These are phyloP conservation scores for Botryotinia calthae DNA, from an alignment of 2,329 filamentous ascomycete species.

Conservation along the genomic window DNA sequence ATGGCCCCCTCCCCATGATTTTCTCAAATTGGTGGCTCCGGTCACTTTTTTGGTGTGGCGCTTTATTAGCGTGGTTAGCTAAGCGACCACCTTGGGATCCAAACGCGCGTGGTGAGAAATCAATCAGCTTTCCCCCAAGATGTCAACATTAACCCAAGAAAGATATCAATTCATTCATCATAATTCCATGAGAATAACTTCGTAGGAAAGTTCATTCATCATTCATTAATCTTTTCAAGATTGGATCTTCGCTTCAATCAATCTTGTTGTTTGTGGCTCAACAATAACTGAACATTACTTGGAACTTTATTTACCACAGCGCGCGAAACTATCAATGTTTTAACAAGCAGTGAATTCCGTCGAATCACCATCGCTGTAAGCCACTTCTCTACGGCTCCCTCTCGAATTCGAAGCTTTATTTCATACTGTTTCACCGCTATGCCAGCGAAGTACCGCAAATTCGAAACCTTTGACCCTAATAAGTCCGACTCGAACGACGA, in stretches of 20 bases:
- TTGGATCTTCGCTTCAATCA: neutral
- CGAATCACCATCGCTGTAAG: conserved; percentile 3
- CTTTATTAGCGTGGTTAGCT: conserved; percentile 10
- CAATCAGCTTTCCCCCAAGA: conserved; percentile 15
- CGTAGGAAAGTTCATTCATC: neutral
- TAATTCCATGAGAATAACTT: neutral
- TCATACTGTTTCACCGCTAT: conserved; percentile 27
- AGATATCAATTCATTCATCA: conserved; percentile 13
- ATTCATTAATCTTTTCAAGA: neutral
- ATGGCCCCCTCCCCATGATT: conserved; percentile 4
- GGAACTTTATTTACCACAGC: neutral
- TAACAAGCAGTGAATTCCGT: conserved; percentile 7
- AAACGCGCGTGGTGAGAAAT: conserved; percentile 19
- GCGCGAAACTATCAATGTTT: conserved; percentile 20
- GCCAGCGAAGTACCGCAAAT: conserved; percentile 47
- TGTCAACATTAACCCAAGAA: conserved; percentile 14
- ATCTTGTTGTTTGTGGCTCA: neutral
- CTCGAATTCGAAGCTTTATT: neutral
- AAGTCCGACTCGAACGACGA: conserved; percentile 65
- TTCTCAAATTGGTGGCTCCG: neutral
- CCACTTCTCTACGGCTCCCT: neutral
- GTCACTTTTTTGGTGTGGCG: conserved; percentile 4
- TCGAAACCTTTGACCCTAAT: conserved; percentile 63
- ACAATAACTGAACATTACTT: neutral
- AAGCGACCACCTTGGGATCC: conserved; percentile 18